Conservation (phyloP, 2,329 filamentous ascomycete species). For the Cladophialophora psammophila region DNA sequence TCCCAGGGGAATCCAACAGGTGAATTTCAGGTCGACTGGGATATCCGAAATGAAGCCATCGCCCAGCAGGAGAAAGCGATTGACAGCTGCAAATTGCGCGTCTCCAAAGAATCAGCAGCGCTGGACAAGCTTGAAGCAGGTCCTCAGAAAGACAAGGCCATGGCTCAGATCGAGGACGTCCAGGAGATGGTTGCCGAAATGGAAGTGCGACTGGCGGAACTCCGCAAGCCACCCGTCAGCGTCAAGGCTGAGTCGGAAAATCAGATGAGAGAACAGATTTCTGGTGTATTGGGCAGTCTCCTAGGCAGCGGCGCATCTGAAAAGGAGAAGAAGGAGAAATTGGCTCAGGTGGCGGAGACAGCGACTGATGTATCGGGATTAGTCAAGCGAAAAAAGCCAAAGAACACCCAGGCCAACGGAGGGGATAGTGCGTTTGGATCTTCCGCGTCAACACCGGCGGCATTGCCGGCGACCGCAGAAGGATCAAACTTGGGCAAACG, state of each 20-base stretch:
- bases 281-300: conserved; percentile 65
- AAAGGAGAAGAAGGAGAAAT: conserved; percentile 59
- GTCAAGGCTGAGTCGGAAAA: conserved; percentile 49
- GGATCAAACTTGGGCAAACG: conserved; percentile 37
- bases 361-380: conserved; percentile 68
- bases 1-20: conserved; percentile 52
- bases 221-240: conserved; percentile 62
- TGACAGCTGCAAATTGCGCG: conserved; percentile 62
- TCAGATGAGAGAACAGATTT: conserved; percentile 50
- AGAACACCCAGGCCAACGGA: conserved; percentile 27
- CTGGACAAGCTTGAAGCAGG: conserved; percentile 51
- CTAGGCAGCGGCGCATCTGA: conserved; percentile 59
- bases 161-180: conserved; percentile 63
- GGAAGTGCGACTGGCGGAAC: conserved; percentile 65
- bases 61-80: conserved; percentile 68
- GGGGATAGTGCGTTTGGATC: conserved; percentile 31
- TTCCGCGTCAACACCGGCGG: conserved; percentile 32
- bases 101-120: conserved; percentile 60
- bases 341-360: conserved; percentile 62
- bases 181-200: conserved; percentile 69
- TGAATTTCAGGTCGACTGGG: conserved; percentile 58
- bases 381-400: conserved; percentile 62
- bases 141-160: conserved; percentile 48
- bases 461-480: conserved; percentile 16
- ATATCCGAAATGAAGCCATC: conserved; percentile 64